phyloP scores from a whole-genome alignment of 306 rosid species.

The Quercus ilex region DNA sequence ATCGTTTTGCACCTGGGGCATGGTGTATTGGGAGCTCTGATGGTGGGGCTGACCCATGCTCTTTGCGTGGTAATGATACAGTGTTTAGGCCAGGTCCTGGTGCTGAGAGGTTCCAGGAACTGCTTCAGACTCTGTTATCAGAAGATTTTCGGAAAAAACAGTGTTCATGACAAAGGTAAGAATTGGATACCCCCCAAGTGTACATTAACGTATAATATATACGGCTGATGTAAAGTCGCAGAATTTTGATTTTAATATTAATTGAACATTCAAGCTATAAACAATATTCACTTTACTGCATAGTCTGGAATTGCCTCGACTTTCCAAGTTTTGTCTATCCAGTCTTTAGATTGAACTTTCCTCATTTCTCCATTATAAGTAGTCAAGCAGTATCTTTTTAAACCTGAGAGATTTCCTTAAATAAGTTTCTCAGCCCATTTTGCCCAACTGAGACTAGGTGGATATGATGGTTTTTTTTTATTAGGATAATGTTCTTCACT shows the following conservation, averaged over 20 bases:
- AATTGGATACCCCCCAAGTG: constrained; percentile 39
- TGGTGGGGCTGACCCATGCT: constrained; percentile 76
- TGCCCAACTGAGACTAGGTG: too few relatives aligned
- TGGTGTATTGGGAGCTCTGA: constrained; percentile 72
- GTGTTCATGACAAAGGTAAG: constrained; percentile 52
- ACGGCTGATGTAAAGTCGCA: constrained; percentile 35
- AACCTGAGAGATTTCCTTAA: too few relatives aligned
- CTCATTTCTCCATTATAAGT: too few relatives aligned
- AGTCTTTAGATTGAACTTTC: not conserved
- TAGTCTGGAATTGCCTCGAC: constrained; percentile 24
- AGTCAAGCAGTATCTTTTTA: too few relatives aligned
- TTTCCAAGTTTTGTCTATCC: not conserved
- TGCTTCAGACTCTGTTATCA: constrained; percentile 55
- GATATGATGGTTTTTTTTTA: too few relatives aligned
- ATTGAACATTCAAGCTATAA: constrained; percentile 25
- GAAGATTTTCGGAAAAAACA: constrained; percentile 61
- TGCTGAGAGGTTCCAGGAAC: constrained; percentile 60
- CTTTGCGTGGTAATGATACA: constrained; percentile 59
- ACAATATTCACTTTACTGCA: constrained; percentile 30
- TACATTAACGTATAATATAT: constrained; percentile 49
- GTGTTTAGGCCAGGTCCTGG: constrained; percentile 77
- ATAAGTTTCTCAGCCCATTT: too few relatives aligned
- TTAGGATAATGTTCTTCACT: too few relatives aligned
- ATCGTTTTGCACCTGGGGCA: constrained; percentile 73
- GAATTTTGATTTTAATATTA: constrained; percentile 32